Percentiles rank a stretch among this genome's conserved stretches.
These are phyloP conservation scores for Hyaloscypha hepaticicola DNA, from an alignment of 495 filamentous ascomycete species.

Conservation along the genomic window DNA sequence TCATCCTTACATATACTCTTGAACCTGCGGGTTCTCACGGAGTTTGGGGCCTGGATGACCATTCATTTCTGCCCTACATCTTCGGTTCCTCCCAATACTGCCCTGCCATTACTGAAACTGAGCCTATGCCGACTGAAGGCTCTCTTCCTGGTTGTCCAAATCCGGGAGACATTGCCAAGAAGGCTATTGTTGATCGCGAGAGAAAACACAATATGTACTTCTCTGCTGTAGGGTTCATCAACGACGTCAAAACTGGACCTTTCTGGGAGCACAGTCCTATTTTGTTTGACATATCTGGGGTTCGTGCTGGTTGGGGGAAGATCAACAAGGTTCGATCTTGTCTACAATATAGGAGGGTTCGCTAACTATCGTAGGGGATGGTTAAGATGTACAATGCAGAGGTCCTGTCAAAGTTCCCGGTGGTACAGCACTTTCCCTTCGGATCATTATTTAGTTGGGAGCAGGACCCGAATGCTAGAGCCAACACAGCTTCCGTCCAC, in stretches of 20 bases:
- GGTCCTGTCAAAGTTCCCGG: conserved; percentile 89
- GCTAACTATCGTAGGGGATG: conserved; percentile 61
- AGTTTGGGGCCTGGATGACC: conserved; percentile 96
- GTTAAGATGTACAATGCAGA: conserved; percentile 96
- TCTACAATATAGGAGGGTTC: conserved; percentile 18
- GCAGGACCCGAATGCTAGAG: conserved; percentile 59
- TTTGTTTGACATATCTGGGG: conserved; percentile 90
- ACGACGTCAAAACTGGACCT: conserved; percentile 94
- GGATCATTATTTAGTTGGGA: conserved; percentile 87
- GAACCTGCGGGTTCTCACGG: conserved; percentile 95
- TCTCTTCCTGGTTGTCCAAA: conserved; percentile 70
- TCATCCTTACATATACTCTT: conserved; percentile 90
- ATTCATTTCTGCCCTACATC: conserved; percentile 94
- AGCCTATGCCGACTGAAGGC: conserved; percentile 70
- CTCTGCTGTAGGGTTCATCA: conserved; percentile 96
- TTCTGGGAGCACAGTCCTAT: conserved; percentile 99
- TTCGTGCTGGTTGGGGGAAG: conserved; percentile 91
- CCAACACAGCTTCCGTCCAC: conserved; percentile 50
- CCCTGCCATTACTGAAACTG: conserved; percentile 61
- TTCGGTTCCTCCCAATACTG: conserved; percentile 89
- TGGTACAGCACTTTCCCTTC: conserved; percentile 96
- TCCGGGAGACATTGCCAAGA: conserved; percentile 65
- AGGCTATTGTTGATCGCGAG: conserved; percentile 63
- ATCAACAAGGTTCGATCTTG: conserved; percentile 79
- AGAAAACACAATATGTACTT: conserved; percentile 86